Base-by-base conservation (phyloP, 2,329 filamentous ascomycete genomes). In the Colletotrichum cordylinicola region DNA sequence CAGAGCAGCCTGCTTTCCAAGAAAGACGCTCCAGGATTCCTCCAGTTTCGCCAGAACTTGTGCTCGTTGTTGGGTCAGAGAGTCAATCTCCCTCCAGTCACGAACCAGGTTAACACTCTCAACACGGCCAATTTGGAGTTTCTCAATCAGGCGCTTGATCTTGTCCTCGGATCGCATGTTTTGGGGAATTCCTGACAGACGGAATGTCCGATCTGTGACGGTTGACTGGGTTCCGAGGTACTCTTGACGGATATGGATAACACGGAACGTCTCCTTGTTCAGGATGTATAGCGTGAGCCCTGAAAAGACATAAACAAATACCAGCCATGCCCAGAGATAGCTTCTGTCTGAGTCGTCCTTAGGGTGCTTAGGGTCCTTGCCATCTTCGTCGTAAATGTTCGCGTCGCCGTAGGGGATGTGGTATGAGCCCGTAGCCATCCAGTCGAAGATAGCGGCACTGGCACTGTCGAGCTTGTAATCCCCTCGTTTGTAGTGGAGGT, bases 231-330 rank as follows among this genome's bases (percentile, higher is more conserved):
- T 95, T 15, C 97, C 97, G 12, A 99, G 90, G 82, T 98, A 99
- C 74, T 96, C 93, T 83, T 99, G 97, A 29, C 97, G 90, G 35
- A 96, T 91, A 72, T 93, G 91, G 78, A 98, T 98, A 68, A 99
- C 94, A 75, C 93, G 94, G 79, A 94, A 92, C 0, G 97, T 98
- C 85, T 98, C 94, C 56, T 90, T 90, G 74, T 96, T 92, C 80
- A 98, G 92, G 79, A 96, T 91, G 82, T 96, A 98, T 15, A 98
- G 87, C 0, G 95, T 94, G 56, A 98, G 86, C 2, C 88, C 91
- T 8, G 94, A 96, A 84, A 98, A 99, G 67, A 98, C 89, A 86
- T 98, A 99, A 2, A 96, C 95, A 80, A 99, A 99, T n/a, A 94
- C 88, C 16, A 98, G 91, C 81, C 98, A 98, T 81, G 96, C 94